Percentiles rank a stretch among this genome's conserved stretches.
These are phyloP conservation scores for Boletus reticulatus DNA, from an alignment of 768 basidiomycete genomes.

Conservation along the genomic window DNA sequence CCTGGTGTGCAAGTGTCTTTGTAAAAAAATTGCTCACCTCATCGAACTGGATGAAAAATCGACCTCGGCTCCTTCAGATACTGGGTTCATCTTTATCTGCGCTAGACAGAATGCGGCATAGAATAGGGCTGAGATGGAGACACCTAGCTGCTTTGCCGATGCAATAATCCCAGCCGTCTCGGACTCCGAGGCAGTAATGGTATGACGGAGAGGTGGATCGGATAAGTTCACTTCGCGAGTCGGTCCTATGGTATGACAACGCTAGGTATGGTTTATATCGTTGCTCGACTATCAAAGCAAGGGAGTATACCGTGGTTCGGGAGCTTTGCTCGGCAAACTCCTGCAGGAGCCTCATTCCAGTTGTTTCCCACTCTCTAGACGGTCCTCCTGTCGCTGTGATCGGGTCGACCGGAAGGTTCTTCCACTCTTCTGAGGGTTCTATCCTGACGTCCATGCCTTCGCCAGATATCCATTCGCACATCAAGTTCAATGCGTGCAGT, in stretches of 20 bases:
- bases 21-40: slow-evolving; percentile 6
- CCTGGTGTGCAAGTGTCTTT: not conserved
- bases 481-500: slow-evolving; percentile 20
- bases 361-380: slow-evolving; percentile 14
- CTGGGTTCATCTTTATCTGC: slow-evolving; percentile 19
- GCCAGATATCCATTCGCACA: slow-evolving; percentile 23
- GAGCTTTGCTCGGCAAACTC: slow-evolving; percentile 5
- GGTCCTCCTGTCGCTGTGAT: slow-evolving; percentile 24
- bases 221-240: slow-evolving; percentile 5
- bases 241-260: slow-evolving; percentile 7
- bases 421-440: slow-evolving; percentile 20
- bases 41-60: slow-evolving; percentile 9
- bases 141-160: slow-evolving; percentile 7
- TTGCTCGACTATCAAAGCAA: not conserved
- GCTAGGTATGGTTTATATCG: not conserved
- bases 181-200: not conserved
- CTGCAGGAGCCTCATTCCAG: slow-evolving; percentile 13
- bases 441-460: slow-evolving; percentile 11
- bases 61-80: slow-evolving; percentile 8
- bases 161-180: slow-evolving; percentile 13
- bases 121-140: slow-evolving; percentile 17
- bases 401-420: slow-evolving; percentile 25
- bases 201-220: slow-evolving; percentile 3
- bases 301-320: slow-evolving; percentile 2
- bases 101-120: slow-evolving; percentile 23